Evolutionary conservation across 179 eudicot species (phyloP).

Genomic region (Spergularia azorica): DNA sequence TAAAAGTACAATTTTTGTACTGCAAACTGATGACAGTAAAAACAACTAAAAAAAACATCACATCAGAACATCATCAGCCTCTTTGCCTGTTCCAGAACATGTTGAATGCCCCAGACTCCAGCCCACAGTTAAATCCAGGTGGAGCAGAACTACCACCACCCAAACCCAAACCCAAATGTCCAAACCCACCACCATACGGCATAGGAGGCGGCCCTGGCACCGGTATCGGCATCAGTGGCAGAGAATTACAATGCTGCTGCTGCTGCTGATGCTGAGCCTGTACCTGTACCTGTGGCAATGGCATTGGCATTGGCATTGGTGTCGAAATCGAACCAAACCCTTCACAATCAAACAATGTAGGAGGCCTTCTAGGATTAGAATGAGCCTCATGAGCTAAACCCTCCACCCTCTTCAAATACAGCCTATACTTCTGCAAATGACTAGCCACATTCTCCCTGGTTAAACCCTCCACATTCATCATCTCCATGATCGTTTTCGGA

Average conservation of each 20-base stretch:
- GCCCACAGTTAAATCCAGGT: constrained; percentile 35
- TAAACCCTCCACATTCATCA: constrained; percentile 52
- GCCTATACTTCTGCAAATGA: constrained; percentile 48
- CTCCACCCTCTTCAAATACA: constrained; percentile 44
- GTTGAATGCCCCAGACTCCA: constrained; percentile 37
- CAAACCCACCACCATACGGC: constrained; percentile 30
- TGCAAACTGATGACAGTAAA: constrained; percentile 16
- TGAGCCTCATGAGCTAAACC: constrained; percentile 23
- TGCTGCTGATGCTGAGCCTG: not conserved
- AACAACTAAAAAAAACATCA: not conserved
- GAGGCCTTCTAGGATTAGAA: constrained; percentile 19
- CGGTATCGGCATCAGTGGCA: constrained; percentile 41
- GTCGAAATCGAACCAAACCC: constrained; percentile 15
- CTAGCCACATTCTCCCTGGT: constrained; percentile 53
- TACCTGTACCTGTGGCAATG: constrained; percentile 10
- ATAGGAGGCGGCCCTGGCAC: constrained; percentile 31
- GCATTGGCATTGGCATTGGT: constrained; percentile 2
- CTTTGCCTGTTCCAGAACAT: constrained; percentile 41
- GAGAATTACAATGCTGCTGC: constrained; percentile 15
- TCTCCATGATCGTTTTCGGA: constrained; percentile 51
- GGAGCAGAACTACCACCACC: constrained; percentile 15
- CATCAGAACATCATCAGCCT: constrained; percentile 23
- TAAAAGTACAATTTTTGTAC: constrained; percentile 11
- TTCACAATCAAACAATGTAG: constrained; percentile 28
- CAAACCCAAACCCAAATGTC: constrained; percentile 35